Conservation (phyloP, 2,329 filamentous ascomycete genomes). For the Penicillium sp. region DNA sequence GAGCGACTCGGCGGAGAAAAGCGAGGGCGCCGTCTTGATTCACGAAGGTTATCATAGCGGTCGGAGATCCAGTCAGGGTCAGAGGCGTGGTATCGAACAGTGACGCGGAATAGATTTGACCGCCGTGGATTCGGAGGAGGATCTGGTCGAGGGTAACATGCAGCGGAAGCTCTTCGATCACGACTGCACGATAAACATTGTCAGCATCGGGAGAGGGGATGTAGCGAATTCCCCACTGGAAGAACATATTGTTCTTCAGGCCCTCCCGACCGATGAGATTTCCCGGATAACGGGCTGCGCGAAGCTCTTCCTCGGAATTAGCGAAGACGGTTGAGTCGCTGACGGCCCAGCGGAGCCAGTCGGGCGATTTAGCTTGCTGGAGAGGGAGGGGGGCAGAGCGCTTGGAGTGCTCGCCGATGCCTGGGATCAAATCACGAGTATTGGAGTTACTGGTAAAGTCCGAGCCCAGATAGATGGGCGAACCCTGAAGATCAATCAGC, state of each 20-base stretch:
- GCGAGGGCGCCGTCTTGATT: conserved; percentile 6
- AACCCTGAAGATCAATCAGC: background rate
- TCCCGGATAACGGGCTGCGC: background rate
- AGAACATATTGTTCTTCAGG: conserved; percentile 2
- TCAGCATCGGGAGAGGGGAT: background rate
- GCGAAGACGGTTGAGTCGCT: conserved; percentile 1
- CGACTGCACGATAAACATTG: conserved; percentile 6
- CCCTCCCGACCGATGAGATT: background rate
- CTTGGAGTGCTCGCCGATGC: background rate
- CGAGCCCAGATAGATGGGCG: background rate
- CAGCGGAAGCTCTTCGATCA: conserved; percentile 4
- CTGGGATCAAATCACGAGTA: background rate
- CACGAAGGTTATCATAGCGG: conserved; percentile 7
- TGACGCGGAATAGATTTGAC: conserved; percentile 6
- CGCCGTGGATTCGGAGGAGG: conserved; percentile 7
- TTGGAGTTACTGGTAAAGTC: background rate
- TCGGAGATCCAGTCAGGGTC: conserved; percentile 3
- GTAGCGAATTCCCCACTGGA: conserved; percentile 10
- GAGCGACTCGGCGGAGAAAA: conserved; percentile 6
- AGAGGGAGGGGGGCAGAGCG: background rate
- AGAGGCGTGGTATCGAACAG: conserved; percentile 5
- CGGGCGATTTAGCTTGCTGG: background rate
- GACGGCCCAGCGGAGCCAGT: conserved; percentile 1
- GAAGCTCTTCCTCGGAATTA: background rate
- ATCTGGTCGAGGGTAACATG: conserved; percentile 4